Conservation (phyloP, 768 basidiomycete genomes). For the Tephrocybe sp. region DNA sequence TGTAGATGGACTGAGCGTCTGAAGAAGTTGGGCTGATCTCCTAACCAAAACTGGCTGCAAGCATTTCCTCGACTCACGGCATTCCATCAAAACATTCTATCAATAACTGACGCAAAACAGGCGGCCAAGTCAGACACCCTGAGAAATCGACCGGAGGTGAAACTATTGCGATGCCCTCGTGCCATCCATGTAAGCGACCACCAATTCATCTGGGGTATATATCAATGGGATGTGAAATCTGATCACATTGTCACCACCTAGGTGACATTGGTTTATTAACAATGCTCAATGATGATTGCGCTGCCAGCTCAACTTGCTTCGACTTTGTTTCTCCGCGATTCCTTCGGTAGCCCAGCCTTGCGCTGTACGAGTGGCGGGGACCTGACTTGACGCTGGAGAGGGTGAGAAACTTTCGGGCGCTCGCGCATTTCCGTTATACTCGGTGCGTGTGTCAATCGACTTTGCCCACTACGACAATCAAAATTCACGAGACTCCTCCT, state of each 20-base stretch:
- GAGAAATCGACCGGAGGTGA: constrained; percentile 1
- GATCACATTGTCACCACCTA: background rate
- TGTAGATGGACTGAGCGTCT: too few species aligned
- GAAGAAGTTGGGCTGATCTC: too few species aligned
- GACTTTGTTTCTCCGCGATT: background rate
- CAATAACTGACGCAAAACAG: too few species aligned
- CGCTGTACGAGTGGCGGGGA: background rate
- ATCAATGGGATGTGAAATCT: background rate
- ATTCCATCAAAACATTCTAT: too few species aligned
- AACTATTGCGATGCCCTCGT: constrained; percentile 5
- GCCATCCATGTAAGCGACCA: too few species aligned
- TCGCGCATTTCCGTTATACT: background rate
- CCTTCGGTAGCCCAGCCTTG: too few species aligned
- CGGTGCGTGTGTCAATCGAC: constrained; percentile 4
- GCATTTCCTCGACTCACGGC: too few species aligned
- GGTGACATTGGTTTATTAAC: background rate
- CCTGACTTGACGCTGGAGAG: background rate
- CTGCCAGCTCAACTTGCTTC: background rate
- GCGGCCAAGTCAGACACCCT: background rate
- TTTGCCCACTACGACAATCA: background rate
- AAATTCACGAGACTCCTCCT: background rate
- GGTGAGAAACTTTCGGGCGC: background rate
- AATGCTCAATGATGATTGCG: background rate
- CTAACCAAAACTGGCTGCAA: too few species aligned
- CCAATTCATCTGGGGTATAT: too few species aligned